Evolutionary conservation across 2,329 filamentous ascomycete genomes (phyloP).

Genomic region (Colletotrichum destructivum): DNA sequence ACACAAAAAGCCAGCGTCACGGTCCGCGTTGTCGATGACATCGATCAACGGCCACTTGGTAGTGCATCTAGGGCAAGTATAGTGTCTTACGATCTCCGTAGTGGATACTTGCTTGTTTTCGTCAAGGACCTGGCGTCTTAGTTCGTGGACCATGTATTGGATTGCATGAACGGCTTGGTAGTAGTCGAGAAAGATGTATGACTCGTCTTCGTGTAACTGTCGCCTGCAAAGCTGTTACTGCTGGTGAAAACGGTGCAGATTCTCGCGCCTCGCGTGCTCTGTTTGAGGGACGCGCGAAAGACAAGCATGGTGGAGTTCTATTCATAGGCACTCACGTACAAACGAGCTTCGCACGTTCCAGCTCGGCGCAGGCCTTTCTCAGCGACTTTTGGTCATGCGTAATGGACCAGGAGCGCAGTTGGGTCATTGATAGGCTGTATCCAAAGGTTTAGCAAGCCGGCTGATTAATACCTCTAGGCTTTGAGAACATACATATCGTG

Average conservation of each 20-base stretch:
- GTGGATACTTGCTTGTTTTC: not conserved
- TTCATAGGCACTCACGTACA: not conserved
- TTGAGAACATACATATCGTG: not conserved
- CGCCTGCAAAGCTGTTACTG: not conserved
- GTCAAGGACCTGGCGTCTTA: not conserved
- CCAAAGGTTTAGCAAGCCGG: no score
- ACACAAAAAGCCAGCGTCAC: not conserved
- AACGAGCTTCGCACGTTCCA: no score
- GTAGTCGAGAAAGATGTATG: conserved; percentile 5
- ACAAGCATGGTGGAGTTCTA: not conserved
- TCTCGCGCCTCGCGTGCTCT: not conserved
- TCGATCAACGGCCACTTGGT: not conserved
- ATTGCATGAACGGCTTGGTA: not conserved
- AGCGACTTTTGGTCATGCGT: no score
- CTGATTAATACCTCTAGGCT: not conserved
- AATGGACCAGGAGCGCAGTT: no score
- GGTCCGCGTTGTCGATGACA: conserved; percentile 3
- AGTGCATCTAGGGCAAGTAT: not conserved
- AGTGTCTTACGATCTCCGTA: not conserved
- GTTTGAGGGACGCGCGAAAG: not conserved
- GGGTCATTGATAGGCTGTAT: no score
- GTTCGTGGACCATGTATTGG: not conserved
- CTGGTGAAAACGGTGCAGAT: not conserved
- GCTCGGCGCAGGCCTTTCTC: no score
- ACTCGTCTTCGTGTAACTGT: not conserved